Percentiles rank a stretch among this genome's conserved stretches.
phyloP scores from a whole-genome alignment of 2,329 filamentous ascomycete genomes.

The Cryphonectria radicalis region DNA sequence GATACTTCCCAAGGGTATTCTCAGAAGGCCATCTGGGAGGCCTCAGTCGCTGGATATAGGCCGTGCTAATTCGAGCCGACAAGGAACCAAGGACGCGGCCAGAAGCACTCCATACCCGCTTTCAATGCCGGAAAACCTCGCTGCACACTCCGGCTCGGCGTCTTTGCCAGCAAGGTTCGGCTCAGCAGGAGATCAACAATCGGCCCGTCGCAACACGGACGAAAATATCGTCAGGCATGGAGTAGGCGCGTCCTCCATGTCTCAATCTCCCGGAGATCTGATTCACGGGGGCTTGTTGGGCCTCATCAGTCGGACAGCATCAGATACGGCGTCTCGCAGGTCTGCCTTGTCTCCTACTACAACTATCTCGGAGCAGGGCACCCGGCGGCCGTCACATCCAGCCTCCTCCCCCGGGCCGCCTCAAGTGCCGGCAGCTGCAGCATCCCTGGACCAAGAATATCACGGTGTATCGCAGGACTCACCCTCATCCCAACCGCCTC shows the following conservation, averaged over 20 bases:
- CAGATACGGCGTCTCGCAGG: neutral
- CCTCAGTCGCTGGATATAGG: neutral
- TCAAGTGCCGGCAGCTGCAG: neutral
- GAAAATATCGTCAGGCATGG: neutral
- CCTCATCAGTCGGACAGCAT: neutral
- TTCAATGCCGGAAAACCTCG: neutral
- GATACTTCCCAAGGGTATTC: neutral
- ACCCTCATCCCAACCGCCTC: neutral
- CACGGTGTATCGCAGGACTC: neutral
- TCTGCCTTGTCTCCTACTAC: neutral
- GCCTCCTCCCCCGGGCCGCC: neutral
- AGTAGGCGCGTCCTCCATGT: neutral
- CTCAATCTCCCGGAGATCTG: neutral
- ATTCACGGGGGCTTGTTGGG: neutral
- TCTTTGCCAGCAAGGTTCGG: neutral
- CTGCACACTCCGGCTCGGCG: neutral
- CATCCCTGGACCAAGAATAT: neutral
- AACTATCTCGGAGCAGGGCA: neutral
- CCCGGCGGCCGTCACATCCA: neutral
- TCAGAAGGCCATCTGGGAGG: conserved; percentile 1
- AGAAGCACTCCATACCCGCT: neutral
- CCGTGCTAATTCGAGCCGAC: neutral
- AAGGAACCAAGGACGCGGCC: neutral
- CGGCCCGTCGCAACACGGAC: neutral
- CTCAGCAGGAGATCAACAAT: neutral